A percentile compares a stretch with the other conserved stretches of the same genome.
These are phyloP conservation scores for Durotheca rogersii DNA, from an alignment of 495 filamentous ascomycete species.

Conservation along the genomic window DNA sequence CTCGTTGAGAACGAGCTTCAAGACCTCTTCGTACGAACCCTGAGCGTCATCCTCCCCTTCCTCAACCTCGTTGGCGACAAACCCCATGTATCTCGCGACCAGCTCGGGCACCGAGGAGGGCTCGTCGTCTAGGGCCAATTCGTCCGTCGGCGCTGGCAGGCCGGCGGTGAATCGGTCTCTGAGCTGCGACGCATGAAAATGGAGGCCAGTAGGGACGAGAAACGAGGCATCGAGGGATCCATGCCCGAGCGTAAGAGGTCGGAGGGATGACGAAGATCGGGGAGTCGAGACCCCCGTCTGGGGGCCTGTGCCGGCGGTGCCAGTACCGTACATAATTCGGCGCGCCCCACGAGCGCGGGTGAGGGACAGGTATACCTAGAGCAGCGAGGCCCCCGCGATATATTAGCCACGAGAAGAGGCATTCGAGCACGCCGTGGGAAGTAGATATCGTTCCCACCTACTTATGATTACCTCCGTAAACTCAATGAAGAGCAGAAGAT, in stretches of 20 bases:
- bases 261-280: constrained; percentile 80
- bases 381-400: background rate
- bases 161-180: constrained; percentile 82
- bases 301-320: constrained; percentile 72
- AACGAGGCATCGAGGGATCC: constrained; percentile 94
- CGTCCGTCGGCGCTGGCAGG: constrained; percentile 87
- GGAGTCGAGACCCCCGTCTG: constrained; percentile 96
- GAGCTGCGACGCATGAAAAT: constrained; percentile 92
- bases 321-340: constrained; percentile 79
- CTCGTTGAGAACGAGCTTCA: constrained; percentile 86
- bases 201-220: constrained; percentile 87
- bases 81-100: constrained; percentile 87
- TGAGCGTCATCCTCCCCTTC: constrained; percentile 87
- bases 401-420: constrained; percentile 7
- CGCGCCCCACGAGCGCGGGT: constrained; percentile 16
- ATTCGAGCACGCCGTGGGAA: background rate
- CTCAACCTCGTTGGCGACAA: constrained; percentile 80
- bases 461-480: constrained; percentile 35
- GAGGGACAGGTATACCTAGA: constrained; percentile 2
- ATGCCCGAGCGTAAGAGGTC: constrained; percentile 84
- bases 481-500: constrained; percentile 45
- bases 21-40: constrained; percentile 79
- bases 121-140: constrained; percentile 96
- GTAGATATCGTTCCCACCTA: constrained; percentile 19
- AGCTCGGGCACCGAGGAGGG: constrained; percentile 90